A percentile compares a stretch with the other conserved stretches of the same genome.
These are phyloP conservation scores for Macrophomina phaseolina DNA, from an alignment of 2,329 filamentous ascomycete genomes.

Conservation along the genomic window DNA sequence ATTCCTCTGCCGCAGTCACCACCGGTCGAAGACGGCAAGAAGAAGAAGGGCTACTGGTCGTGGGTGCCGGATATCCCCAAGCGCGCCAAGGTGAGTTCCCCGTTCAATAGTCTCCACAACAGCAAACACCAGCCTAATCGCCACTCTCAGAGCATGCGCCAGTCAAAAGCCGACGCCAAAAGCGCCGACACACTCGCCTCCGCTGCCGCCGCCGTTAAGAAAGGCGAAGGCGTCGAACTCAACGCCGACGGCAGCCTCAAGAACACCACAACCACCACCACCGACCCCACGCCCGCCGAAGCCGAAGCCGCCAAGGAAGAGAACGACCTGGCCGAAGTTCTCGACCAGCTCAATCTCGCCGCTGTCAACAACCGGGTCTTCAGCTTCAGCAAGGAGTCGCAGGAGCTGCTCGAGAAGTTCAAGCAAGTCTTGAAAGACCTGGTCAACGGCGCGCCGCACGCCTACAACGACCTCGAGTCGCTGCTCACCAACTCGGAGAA, in stretches of 20 bases:
- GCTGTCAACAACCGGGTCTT: constrained; percentile 87
- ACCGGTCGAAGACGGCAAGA: constrained; percentile 38
- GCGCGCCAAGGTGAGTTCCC: constrained; percentile 13
- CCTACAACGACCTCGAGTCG: constrained; percentile 84
- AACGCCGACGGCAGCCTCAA: constrained; percentile 43
- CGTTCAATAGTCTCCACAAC: constrained; percentile 37
- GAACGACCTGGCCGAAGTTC: constrained; percentile 76
- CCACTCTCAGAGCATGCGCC: constrained; percentile 37
- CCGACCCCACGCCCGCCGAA: constrained; percentile 31
- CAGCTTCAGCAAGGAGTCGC: constrained; percentile 81
- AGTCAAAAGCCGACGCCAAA: constrained; percentile 42
- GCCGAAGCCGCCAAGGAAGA: constrained; percentile 61
- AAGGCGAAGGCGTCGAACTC: constrained; percentile 33
- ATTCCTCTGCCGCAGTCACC: constrained; percentile 59
- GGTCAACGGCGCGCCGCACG: constrained; percentile 89
- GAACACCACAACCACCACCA: constrained; percentile 22
- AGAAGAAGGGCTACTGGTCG: constrained; percentile 36
- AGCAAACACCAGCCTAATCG: background rate
- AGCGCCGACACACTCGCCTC: constrained; percentile 42
- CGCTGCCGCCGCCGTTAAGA: constrained; percentile 42
- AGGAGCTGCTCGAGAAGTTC: constrained; percentile 81
- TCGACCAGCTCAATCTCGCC: constrained; percentile 83
- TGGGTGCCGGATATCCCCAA: constrained; percentile 27
- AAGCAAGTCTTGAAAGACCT: constrained; percentile 91
- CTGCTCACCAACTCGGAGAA: constrained; percentile 67